Conservation (phyloP, 2,329 filamentous ascomycete genomes). For the Rhynchosporium graminicola region DNA sequence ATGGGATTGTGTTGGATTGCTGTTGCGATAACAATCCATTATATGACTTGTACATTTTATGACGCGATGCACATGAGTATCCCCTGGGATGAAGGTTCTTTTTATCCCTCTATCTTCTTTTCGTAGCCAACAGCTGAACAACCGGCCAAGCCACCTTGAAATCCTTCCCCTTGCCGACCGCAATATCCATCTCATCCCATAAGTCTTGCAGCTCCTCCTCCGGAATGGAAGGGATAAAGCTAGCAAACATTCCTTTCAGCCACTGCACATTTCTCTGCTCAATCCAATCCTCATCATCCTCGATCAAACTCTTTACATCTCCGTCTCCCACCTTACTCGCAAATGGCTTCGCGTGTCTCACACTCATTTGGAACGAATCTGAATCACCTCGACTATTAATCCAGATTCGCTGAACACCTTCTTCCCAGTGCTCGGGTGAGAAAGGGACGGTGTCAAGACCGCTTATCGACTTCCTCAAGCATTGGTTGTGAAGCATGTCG, state of each 20-base stretch:
- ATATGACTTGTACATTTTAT: no score
- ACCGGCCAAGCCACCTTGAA: conserved; percentile 42
- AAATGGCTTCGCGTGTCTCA: not conserved
- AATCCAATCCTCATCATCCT: conserved; percentile 16
- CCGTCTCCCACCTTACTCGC: conserved; percentile 12
- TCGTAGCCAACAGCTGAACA: conserved; percentile 42
- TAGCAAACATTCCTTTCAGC: conserved; percentile 16
- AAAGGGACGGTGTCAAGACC: conserved; percentile 17
- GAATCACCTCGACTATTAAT: conserved; percentile 15
- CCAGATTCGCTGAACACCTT: conserved; percentile 13
- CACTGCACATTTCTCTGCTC: conserved; percentile 16
- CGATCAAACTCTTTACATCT: conserved; percentile 12
- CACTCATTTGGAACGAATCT: conserved; percentile 11
- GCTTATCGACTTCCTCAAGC: not conserved
- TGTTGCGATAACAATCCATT: no score
- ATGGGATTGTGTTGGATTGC: no score
- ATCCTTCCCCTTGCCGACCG: conserved; percentile 6
- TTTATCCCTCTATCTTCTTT: conserved; percentile 39
- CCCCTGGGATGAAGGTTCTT: no score
- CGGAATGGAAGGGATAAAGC: conserved; percentile 5
- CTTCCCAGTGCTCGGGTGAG: conserved; percentile 11
- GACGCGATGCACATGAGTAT: no score
- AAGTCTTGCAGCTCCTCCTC: conserved; percentile 11
- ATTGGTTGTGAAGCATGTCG: not conserved
- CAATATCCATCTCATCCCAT: conserved; percentile 11